phyloP scores from a whole-genome alignment of 1,284 basidiomycete species.

The Blastosporella zonata region DNA sequence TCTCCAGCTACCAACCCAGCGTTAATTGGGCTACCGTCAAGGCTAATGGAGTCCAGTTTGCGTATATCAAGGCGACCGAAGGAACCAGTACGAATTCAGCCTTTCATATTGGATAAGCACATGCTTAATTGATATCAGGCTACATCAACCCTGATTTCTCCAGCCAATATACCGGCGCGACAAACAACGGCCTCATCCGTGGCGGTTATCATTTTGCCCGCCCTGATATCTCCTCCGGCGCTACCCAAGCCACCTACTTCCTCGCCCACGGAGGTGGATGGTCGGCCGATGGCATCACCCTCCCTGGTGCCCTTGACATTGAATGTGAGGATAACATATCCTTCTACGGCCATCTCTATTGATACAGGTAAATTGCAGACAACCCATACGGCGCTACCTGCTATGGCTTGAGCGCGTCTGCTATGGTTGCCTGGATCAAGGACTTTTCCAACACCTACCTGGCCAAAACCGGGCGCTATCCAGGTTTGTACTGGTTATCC shows the following conservation, averaged over 20 bases:
- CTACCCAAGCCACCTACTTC: constrained; percentile 60
- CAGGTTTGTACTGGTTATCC: constrained; percentile 10
- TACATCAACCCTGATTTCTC: constrained; percentile 43
- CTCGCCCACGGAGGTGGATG: constrained; percentile 60
- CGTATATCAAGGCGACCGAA: constrained; percentile 72
- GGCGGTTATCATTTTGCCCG: constrained; percentile 63
- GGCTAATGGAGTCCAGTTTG: constrained; percentile 57
- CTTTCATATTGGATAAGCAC: neutral
- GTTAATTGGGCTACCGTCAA: constrained; percentile 55
- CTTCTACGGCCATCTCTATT: neutral
- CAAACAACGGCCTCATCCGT: constrained; percentile 52
- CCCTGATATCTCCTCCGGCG: constrained; percentile 50
- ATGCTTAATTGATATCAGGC: constrained; percentile 21
- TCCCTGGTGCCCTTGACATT: constrained; percentile 65
- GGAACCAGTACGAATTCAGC: constrained; percentile 35
- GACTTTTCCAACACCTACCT: constrained; percentile 65
- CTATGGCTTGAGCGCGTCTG: constrained; percentile 50
- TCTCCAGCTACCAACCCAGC: constrained; percentile 51
- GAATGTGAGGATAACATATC: constrained; percentile 40
- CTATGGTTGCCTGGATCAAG: constrained; percentile 62
- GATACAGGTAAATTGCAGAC: constrained; percentile 29
- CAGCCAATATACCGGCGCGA: constrained; percentile 51
- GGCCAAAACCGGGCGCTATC: constrained; percentile 39
- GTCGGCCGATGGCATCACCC: constrained; percentile 55
- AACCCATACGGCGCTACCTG: constrained; percentile 50